Evolutionary conservation across 2,329 filamentous ascomycete genomes (phyloP).

Genomic region (Calonectria pteridis): DNA sequence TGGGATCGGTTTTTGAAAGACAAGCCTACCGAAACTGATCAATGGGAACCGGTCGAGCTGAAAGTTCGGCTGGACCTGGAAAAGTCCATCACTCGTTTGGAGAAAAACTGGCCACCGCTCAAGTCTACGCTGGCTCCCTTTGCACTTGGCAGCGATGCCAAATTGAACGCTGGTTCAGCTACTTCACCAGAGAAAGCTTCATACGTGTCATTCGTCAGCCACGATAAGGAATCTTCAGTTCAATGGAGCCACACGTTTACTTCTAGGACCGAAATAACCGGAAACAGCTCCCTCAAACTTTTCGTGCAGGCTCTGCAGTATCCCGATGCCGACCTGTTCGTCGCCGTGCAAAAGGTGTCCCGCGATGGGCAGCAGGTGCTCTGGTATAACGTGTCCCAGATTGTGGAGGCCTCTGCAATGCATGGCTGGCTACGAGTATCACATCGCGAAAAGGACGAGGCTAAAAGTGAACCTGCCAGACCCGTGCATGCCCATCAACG

Average conservation of each 20-base stretch:
- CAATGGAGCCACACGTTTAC: neutral
- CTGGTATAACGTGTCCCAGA: conserved; percentile 6
- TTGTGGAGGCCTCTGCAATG: neutral
- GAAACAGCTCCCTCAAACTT: conserved; percentile 6
- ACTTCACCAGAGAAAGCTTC: neutral
- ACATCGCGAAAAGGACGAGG: conserved; percentile 4
- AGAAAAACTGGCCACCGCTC: neutral
- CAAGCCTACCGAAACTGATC: neutral
- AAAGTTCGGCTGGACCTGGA: neutral
- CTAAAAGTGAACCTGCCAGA: neutral
- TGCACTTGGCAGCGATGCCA: neutral
- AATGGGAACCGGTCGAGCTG: conserved; percentile 8
- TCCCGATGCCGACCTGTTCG: conserved; percentile 3
- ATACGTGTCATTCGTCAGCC: neutral
- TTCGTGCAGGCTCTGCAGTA: conserved; percentile 7
- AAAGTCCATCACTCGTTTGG: neutral
- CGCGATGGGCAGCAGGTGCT: neutral
- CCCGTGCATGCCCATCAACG: conserved; percentile 1
- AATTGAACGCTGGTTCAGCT: neutral
- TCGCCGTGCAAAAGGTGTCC: conserved; percentile 10
- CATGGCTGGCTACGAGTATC: conserved; percentile 10
- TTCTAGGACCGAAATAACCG: neutral
- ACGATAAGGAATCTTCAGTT: neutral
- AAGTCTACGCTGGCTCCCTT: neutral
- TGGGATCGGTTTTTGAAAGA: conserved; percentile 16